Evolutionary conservation across 2,329 filamentous ascomycete genomes (phyloP).

Genomic region (Verticillium albo-atrum): DNA sequence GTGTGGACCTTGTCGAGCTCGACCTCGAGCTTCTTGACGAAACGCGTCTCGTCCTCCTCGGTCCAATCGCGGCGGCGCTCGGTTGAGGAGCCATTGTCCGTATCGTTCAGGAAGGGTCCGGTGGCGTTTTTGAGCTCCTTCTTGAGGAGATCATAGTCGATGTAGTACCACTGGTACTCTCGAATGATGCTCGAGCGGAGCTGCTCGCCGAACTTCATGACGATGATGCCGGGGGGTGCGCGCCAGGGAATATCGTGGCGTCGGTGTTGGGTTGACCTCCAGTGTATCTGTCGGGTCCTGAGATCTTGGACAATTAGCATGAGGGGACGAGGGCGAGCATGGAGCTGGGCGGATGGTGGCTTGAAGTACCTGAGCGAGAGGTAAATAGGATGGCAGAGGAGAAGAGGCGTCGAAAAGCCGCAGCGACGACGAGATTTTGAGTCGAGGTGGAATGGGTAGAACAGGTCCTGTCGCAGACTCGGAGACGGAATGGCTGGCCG

Average conservation of each 20-base stretch:
- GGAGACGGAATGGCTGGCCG: background rate
- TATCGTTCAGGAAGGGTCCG: constrained; percentile 28
- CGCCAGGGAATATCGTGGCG: constrained; percentile 21
- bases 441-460: background rate
- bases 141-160: constrained; percentile 94
- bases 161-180: constrained; percentile 98
- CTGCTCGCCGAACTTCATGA: constrained; percentile 92
- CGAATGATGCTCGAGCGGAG: constrained; percentile 92
- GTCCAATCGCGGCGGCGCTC: constrained; percentile 66
- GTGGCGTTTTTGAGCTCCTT: constrained; percentile 73
- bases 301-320: constrained; percentile 53
- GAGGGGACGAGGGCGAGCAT: constrained; percentile 2
- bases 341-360: background rate
- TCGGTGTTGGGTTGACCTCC: constrained; percentile 27
- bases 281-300: constrained; percentile 35
- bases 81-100: constrained; percentile 18
- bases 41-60: constrained; percentile 85
- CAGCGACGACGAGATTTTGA: background rate
- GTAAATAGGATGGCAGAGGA: background rate
- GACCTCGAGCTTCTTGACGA: constrained; percentile 79
- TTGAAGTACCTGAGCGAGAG: background rate
- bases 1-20: constrained; percentile 97
- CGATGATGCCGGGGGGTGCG: constrained; percentile 46
- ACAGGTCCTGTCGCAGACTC: background rate
- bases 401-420: background rate